These are phyloP conservation scores for Naumovozyma baii DNA, from an alignment of 805 yeast species.

Conservation along the genomic window DNA sequence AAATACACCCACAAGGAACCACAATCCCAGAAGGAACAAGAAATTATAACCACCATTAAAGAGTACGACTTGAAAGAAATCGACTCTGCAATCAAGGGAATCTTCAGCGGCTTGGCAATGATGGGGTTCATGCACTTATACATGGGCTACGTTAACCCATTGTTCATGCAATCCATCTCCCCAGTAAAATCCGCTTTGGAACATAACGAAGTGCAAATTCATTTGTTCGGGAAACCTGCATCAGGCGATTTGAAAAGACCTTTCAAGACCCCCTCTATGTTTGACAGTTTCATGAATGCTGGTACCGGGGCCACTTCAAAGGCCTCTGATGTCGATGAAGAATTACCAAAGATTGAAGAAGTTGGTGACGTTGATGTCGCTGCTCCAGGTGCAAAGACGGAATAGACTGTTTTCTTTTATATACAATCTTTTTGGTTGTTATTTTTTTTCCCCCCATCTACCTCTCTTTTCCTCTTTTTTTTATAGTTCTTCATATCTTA, in stretches of 20 bases:
- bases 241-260: conserved; percentile 92
- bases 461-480: no score
- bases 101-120: conserved; percentile 87
- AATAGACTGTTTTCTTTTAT: neutral
- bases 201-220: conserved; percentile 83
- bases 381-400: conserved; percentile 6
- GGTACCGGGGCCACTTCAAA: conserved; percentile 1
- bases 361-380: conserved; percentile 3
- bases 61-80: conserved; percentile 89
- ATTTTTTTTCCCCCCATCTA: no score
- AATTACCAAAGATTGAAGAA: conserved; percentile 9
- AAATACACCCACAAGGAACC: conserved; percentile 30
- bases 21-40: neutral
- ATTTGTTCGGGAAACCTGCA: conserved; percentile 73
- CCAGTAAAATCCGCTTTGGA: conserved; percentile 86
- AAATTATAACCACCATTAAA: conserved; percentile 69
- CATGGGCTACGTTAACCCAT: conserved; percentile 95
- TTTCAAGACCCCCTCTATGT: conserved; percentile 77
- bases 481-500: no score
- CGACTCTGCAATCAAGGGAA: conserved; percentile 66
- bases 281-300: conserved; percentile 38
- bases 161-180: conserved; percentile 85
- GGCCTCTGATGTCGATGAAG: neutral
- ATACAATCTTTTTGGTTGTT: no score
- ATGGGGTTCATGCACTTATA: conserved; percentile 97